Evolutionary conservation across 768 basidiomycete species (phyloP).

Genomic region (Tulasnella sp.): DNA sequence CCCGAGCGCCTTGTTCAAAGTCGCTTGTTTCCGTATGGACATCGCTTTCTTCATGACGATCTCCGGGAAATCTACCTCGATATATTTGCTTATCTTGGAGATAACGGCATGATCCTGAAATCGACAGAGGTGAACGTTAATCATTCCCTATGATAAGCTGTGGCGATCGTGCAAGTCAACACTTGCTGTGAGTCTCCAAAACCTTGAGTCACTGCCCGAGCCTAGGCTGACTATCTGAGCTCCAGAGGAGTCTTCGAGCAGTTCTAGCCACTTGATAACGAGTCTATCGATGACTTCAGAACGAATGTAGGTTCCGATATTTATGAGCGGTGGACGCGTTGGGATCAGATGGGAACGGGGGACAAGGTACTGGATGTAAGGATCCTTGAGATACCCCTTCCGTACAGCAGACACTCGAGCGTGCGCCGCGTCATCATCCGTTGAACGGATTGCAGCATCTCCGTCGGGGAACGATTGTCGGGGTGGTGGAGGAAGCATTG

Average conservation of each 20-base stretch:
- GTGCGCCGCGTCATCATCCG: slow-evolving; percentile 71
- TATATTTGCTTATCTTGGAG: slow-evolving; percentile 44
- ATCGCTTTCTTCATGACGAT: slow-evolving; percentile 75
- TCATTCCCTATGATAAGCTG: neutral
- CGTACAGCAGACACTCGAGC: slow-evolving; percentile 79
- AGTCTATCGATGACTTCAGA: slow-evolving; percentile 69
- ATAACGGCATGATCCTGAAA: slow-evolving; percentile 47
- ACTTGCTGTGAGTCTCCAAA: slow-evolving; percentile 79
- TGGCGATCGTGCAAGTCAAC: neutral
- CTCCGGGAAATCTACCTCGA: slow-evolving; percentile 88
- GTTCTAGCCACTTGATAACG: slow-evolving; percentile 50
- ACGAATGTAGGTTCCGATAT: slow-evolving; percentile 86
- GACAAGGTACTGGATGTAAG: slow-evolving; percentile 56
- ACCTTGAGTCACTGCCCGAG: slow-evolving; percentile 90
- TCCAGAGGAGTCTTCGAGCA: slow-evolving; percentile 27
- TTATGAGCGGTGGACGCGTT: slow-evolving; percentile 75
- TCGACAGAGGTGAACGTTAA: slow-evolving; percentile 12
- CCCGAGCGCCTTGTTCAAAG: slow-evolving; percentile 42
- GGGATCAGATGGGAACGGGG: slow-evolving; percentile 52
- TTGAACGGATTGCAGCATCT: slow-evolving; percentile 38
- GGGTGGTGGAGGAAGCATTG: neutral
- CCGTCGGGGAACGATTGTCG: neutral
- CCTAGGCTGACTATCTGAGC: slow-evolving; percentile 90
- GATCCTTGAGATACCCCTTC: slow-evolving; percentile 69
- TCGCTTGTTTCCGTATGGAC: slow-evolving; percentile 58